phyloP scores from a whole-genome alignment of 768 basidiomycete species.

The Tricholoma saponaceum region DNA sequence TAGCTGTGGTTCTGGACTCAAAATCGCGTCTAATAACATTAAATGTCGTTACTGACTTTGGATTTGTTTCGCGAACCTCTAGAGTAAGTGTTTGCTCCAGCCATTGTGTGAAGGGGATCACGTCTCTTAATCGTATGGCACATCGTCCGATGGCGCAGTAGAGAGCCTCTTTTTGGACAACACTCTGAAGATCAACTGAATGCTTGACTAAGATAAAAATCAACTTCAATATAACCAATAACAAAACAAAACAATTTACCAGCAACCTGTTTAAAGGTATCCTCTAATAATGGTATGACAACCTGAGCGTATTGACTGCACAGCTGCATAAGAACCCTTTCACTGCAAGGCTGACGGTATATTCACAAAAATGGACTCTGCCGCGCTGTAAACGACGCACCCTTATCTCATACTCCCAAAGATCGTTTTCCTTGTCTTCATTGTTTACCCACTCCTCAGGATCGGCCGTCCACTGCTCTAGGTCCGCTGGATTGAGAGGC shows the following conservation, averaged over 20 bases:
- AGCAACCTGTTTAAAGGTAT: constrained; percentile 56
- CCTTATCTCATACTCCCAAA: constrained; percentile 91
- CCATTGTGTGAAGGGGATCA: constrained; percentile 71
- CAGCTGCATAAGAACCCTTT: constrained; percentile 84
- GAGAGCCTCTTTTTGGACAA: constrained; percentile 80
- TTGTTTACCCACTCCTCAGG: constrained; percentile 94
- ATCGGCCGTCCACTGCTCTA: constrained; percentile 80
- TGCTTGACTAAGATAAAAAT: constrained; percentile 33
- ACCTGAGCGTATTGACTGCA: constrained; percentile 64
- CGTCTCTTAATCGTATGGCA: constrained; percentile 53
- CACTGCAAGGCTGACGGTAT: constrained; percentile 74
- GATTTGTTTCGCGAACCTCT: constrained; percentile 58
- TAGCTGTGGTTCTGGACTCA: constrained; percentile 45
- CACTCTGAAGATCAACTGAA: constrained; percentile 47
- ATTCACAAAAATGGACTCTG: neutral
- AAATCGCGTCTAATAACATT: neutral
- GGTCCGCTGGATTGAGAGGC: constrained; percentile 75
- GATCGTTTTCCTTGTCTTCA: constrained; percentile 86
- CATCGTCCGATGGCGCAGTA: constrained; percentile 91
- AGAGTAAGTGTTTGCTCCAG: constrained; percentile 51
- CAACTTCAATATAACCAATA: neutral
- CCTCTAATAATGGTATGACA: constrained; percentile 62
- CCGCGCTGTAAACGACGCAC: constrained; percentile 37
- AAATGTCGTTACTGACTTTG: constrained; percentile 40
- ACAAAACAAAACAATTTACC: constrained; percentile 35